phyloP scores from a whole-genome alignment of 139 green algal species.

The Micractinium sp. region DNA sequence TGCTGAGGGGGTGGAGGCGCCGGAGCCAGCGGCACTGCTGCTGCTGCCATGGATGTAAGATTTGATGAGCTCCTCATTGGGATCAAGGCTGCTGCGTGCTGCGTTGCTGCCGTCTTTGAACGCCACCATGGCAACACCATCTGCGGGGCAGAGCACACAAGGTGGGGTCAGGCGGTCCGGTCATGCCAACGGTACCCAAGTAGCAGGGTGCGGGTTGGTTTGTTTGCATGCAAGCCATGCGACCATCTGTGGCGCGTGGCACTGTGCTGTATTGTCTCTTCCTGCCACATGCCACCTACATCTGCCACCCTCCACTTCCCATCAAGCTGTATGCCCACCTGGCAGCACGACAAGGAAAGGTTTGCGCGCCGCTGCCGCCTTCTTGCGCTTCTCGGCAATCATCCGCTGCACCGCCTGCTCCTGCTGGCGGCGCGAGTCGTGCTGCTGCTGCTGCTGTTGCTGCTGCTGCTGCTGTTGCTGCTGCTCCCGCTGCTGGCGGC shows the following conservation, averaged over 20 bases:
- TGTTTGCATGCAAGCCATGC: neutral
- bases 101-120: slow-evolving; percentile 26
- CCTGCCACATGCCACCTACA: neutral
- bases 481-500: neutral
- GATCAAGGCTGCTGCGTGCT: neutral
- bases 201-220: neutral
- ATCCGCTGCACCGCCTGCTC: slow-evolving; percentile 16
- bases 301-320: neutral
- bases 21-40: neutral
- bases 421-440: neutral
- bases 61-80: slow-evolving; percentile 15
- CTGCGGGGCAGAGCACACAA: neutral
- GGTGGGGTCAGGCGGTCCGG: neutral
- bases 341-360: slow-evolving; percentile 22
- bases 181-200: neutral
- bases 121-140: slow-evolving; percentile 8
- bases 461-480: neutral
- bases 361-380: neutral
- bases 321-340: neutral
- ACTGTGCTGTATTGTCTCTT: neutral
- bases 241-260: too few relatives aligned
- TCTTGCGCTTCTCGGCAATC: slow-evolving; percentile 16
- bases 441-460: neutral
- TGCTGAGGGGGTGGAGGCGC: neutral
- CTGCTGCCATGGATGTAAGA: neutral